Evolutionary conservation across 2,329 filamentous ascomycete genomes (phyloP), one percentile per base, ranked within the genome.

Genomic region (Chaetomium sp.): DNA sequence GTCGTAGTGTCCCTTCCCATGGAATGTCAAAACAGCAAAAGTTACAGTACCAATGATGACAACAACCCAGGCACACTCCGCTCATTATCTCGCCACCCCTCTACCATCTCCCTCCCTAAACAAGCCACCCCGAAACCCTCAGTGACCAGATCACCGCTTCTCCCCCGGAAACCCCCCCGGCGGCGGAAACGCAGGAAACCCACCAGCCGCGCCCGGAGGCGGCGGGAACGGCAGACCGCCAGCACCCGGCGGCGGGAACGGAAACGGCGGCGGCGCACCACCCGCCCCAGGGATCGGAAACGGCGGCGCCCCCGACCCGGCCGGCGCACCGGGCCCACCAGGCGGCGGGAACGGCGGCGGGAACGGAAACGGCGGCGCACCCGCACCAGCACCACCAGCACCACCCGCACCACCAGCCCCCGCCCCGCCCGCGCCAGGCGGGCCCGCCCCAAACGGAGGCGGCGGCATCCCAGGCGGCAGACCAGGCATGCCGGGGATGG

Each of bases 101-200:
- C 12, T 8, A 47, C 19, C 21, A 47, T 12, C 45, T 23, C 19
- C 45, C 5, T 23, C 19, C 45, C n/a, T 9, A 19, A 19, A 16
- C 38, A 16, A 7, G 19, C 38, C 35, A 19, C 3, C 38, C 1
- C 38, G 16, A 42, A 42, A 42, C 16, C 13, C 38, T 42, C 38
- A 16, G 4, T 16, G 16, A 4, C 38, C 1, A 42, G n/a, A 35
- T 60, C 42, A 57, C 16, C 57, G 38, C 60, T 57, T 51, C 31
- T 63, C 59, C 55, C 63, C 63, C 33, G 60, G 42, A 57, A 64
- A 65, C 53, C 67, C 65, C 12, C 63, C 64, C n/a, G 63, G 80
- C 8, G 83, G 82, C 4, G 83, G 83, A 67, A 86, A 83, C 19
- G 62, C 67, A n/a, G 49, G 69, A 66, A 73, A 75, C 29, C 67